These are phyloP conservation scores for Tylopilus felleus DNA, from an alignment of 768 basidiomycete genomes.

Conservation along the genomic window DNA sequence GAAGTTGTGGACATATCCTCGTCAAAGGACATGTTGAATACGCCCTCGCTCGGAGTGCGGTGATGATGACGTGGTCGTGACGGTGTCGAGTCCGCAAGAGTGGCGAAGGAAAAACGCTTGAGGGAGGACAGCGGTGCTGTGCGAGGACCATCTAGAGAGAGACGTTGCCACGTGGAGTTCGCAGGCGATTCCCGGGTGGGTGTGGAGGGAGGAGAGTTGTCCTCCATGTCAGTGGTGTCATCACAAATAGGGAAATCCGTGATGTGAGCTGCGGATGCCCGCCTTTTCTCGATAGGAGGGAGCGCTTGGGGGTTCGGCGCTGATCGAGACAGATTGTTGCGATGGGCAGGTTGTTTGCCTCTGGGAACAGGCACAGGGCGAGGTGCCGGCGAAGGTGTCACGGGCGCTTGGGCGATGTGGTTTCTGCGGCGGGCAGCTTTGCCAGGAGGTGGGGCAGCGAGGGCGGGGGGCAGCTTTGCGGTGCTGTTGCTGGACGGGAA, in stretches of 20 bases:
- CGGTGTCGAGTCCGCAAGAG: slow-evolving; percentile 33
- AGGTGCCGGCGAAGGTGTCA: slow-evolving; percentile 37
- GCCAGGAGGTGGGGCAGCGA: slow-evolving; percentile 48
- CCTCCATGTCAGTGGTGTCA: slow-evolving; percentile 54
- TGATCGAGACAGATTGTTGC: slow-evolving; percentile 44
- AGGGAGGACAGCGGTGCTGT: slow-evolving; percentile 49
- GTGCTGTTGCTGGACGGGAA: slow-evolving; percentile 20
- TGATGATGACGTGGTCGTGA: slow-evolving; percentile 42
- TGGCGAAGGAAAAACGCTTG: slow-evolving; percentile 40
- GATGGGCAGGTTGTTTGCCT: slow-evolving; percentile 11
- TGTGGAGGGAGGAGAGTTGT: slow-evolving; percentile 47
- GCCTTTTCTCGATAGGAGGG: slow-evolving; percentile 31
- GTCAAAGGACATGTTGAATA: slow-evolving; percentile 75
- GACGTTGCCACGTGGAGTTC: slow-evolving; percentile 32
- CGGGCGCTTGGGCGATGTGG: slow-evolving; percentile 28
- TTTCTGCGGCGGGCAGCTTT: slow-evolving; percentile 61
- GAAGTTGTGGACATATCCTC: slow-evolving; percentile 51
- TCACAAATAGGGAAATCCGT: slow-evolving; percentile 67
- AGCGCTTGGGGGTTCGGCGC: slow-evolving; percentile 44
- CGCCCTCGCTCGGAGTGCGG: slow-evolving; percentile 66
- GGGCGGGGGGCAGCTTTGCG: slow-evolving; percentile 36
- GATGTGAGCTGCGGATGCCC: slow-evolving; percentile 30
- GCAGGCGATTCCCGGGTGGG: slow-evolving; percentile 45
- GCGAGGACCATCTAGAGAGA: slow-evolving; percentile 40
- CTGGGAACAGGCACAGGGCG: slow-evolving; percentile 53